Conservation (phyloP, 305 asterid species). For the Rubia tinctorum region DNA sequence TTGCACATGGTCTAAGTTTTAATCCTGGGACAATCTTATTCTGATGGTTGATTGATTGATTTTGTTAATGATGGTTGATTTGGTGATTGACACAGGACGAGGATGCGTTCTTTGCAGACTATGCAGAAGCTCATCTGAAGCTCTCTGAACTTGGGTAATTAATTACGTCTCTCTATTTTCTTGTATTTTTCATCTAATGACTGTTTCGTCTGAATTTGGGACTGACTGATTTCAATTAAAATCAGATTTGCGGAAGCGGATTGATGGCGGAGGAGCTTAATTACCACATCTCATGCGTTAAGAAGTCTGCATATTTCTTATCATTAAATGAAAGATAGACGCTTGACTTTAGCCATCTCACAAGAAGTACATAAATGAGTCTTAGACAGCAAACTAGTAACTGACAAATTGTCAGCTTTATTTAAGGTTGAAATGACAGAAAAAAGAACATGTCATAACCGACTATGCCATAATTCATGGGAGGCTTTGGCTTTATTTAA, state of each 20-base stretch:
- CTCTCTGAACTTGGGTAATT: conserved; percentile 79
- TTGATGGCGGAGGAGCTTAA: conserved; percentile 17
- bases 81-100: conserved; percentile 48
- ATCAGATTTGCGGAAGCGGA: conserved; percentile 53
- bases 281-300: no score
- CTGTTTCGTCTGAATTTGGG: background rate
- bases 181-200: background rate
- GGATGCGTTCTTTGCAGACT: conserved; percentile 80
- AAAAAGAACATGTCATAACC: no score
- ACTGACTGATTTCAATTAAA: background rate
- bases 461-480: no score
- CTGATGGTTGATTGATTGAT: background rate
- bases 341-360: no score
- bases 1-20: no score
- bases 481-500: no score
- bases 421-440: no score
- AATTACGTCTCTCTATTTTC: conserved; percentile 6
- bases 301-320: background rate
- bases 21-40: background rate
- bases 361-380: no score
- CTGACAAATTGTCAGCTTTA: no score
- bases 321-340: no score
- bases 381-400: no score
- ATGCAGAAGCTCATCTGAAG: conserved; percentile 78
- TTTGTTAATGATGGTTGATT: background rate